Conservation (phyloP, 2,329 filamentous ascomycete genomes). For the Alternaria dauci region DNA sequence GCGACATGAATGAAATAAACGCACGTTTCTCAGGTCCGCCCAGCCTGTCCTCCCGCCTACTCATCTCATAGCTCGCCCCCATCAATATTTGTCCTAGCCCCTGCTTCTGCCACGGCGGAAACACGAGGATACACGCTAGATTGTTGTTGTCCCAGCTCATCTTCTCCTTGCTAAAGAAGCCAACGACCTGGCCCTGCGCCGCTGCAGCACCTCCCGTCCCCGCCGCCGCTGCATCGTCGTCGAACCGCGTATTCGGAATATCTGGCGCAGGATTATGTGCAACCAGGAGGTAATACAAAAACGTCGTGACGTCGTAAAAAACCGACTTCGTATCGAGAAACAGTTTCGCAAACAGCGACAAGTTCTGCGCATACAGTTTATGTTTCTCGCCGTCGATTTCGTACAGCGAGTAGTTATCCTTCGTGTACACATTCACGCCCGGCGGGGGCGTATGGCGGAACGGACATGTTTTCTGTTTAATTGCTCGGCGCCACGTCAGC, state of each 20-base stretch:
- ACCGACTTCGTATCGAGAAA: conserved; percentile 99
- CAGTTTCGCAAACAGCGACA: conserved; percentile 94
- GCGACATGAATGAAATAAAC: conserved; percentile 10
- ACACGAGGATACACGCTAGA: conserved; percentile 92
- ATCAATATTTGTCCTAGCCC: conserved; percentile 89
- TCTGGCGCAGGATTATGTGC: conserved; percentile 65
- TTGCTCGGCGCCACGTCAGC: not conserved
- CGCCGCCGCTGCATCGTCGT: not conserved
- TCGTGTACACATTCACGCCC: conserved; percentile 78
- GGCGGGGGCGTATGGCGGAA: conserved; percentile 60
- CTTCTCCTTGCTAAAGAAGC: conserved; percentile 99
- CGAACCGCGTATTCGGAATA: conserved; percentile 46
- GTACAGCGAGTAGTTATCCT: conserved; percentile 85
- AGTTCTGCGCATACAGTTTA: conserved; percentile 90
- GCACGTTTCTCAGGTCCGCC: conserved; percentile 88
- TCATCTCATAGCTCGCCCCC: conserved; percentile 92
- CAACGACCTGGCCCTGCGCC: conserved; percentile 68
- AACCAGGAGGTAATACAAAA: conserved; percentile 92
- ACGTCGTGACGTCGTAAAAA: conserved; percentile 94
- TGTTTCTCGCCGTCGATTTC: conserved; percentile 91
- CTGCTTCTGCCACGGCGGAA: conserved; percentile 93
- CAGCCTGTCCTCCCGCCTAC: conserved; percentile 79
- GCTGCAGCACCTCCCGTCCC: not conserved
- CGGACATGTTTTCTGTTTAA: conserved; percentile 54
- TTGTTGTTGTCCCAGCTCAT: conserved; percentile 99